phyloP scores from a whole-genome alignment of 257 asterid species.

The Nicotiana attenuata region DNA sequence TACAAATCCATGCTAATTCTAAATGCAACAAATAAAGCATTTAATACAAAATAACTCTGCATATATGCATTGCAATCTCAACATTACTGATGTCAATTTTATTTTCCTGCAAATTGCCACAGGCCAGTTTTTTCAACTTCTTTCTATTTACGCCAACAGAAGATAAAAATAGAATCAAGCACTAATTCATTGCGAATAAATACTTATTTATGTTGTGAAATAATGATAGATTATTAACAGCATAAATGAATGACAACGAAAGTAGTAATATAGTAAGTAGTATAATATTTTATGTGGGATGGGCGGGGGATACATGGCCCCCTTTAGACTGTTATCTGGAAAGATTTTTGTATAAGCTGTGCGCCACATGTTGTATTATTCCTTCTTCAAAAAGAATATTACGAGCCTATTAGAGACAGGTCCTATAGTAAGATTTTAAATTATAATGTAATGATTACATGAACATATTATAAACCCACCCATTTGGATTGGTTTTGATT shows the following conservation, averaged over 20 bases:
- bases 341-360: background rate
- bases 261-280: background rate
- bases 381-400: constrained; percentile 7
- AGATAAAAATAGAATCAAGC: background rate
- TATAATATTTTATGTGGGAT: background rate
- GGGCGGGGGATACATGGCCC: background rate
- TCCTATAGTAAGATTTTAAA: background rate
- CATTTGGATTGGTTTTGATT: background rate
- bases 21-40: too few species aligned
- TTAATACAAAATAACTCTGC: too few species aligned
- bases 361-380: constrained; percentile 16
- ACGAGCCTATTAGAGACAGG: background rate
- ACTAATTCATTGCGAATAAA: background rate
- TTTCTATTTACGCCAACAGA: background rate
- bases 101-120: too few species aligned
- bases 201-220: background rate
- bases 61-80: too few species aligned
- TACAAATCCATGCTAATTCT: too few species aligned
- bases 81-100: too few species aligned
- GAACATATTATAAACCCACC: background rate
- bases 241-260: background rate
- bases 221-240: background rate
- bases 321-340: background rate
- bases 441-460: background rate
- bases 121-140: background rate